phyloP scores from a whole-genome alignment of 306 rosid genomes.

The Cucurbita maxima region DNA sequence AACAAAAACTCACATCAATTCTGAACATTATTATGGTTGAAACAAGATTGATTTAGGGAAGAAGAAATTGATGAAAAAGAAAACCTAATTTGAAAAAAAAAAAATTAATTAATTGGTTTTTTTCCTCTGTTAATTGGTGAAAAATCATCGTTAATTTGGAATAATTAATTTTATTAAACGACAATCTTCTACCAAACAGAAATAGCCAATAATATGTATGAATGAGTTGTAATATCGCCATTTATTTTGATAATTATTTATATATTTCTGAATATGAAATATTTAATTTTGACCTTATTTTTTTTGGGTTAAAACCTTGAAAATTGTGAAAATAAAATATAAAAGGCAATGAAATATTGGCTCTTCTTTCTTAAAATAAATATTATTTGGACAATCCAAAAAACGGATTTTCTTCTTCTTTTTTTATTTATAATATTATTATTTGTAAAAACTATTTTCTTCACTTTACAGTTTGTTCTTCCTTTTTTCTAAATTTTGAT shows the following conservation, averaged over 20 bases:
- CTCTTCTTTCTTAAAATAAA: neutral
- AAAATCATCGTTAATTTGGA: neutral
- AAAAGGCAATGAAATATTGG: neutral
- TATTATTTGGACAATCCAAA: neutral
- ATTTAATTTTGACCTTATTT: neutral
- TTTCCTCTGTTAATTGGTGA: neutral
- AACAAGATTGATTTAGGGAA: conserved; percentile 4
- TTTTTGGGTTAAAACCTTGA: neutral
- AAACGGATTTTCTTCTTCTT: neutral
- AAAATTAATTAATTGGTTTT: neutral
- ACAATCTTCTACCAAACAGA: neutral
- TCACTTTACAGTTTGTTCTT: neutral
- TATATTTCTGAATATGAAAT: neutral
- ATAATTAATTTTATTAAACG: neutral
- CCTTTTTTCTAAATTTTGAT: neutral
- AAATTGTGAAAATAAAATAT: neutral
- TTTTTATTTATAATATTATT: neutral
- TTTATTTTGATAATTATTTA: neutral
- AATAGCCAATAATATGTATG: neutral
- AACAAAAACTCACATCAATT: conserved; percentile 38
- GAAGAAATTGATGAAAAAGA: neutral
- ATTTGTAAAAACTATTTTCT: neutral
- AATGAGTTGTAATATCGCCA: neutral
- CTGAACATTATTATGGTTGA: conserved; percentile 11
- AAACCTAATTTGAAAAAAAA: neutral